Evolutionary conservation across 2,329 filamentous ascomycete genomes (phyloP).

Genomic region (Spiromastix sp.): DNA sequence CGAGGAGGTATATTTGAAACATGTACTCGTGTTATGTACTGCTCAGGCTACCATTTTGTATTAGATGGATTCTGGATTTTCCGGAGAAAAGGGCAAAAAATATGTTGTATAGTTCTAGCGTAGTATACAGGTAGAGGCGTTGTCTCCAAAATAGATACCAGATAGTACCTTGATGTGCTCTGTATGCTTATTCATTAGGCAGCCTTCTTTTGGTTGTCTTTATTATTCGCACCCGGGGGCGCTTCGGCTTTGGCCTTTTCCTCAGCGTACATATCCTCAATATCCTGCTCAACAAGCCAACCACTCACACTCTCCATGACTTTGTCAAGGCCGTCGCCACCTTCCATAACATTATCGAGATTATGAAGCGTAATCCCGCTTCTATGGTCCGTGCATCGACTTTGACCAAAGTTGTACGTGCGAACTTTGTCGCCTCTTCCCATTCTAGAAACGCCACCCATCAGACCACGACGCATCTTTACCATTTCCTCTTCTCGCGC

Average conservation of each 20-base stretch:
- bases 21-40: too few species aligned
- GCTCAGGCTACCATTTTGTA: too few species aligned
- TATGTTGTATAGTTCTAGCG: too few species aligned
- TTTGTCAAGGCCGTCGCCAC: constrained; percentile 59
- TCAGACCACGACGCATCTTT: constrained; percentile 63
- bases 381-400: constrained; percentile 81
- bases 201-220: too few species aligned
- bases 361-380: constrained; percentile 71
- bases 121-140: too few species aligned
- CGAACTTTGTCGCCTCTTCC: constrained; percentile 88
- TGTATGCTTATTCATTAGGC: too few species aligned
- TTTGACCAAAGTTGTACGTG: constrained; percentile 74
- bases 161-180: too few species aligned
- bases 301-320: constrained; percentile 68
- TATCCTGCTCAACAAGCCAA: constrained; percentile 67
- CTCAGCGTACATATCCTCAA: constrained; percentile 57
- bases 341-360: constrained; percentile 67
- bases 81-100: too few species aligned
- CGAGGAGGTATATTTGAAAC: constrained; percentile 65
- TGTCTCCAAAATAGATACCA: too few species aligned
- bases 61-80: too few species aligned
- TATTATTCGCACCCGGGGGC: too few species aligned
- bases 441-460: constrained; percentile 66
- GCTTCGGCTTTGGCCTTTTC: constrained; percentile 42
- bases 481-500: constrained; percentile 72